Conservation (phyloP, 345 rosid genomes). For the Gossypium rotundifolium region DNA sequence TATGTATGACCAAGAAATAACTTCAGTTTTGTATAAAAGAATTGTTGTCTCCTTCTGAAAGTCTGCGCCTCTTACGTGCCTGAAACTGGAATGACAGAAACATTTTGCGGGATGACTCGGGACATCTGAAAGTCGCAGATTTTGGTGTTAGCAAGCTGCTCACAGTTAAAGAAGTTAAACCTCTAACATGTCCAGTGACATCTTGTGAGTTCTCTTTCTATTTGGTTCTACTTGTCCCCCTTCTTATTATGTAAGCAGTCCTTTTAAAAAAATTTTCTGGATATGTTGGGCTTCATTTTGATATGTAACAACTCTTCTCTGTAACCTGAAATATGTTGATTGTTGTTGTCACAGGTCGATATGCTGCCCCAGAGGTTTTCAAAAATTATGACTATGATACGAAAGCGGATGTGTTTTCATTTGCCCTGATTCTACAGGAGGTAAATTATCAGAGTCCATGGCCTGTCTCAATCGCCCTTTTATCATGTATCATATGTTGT, state of each 20-base stretch:
- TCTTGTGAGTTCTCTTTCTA: slow-evolving; percentile 51
- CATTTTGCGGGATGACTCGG: slow-evolving; percentile 87
- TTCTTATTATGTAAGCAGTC: neutral
- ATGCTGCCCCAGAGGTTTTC: slow-evolving; percentile 84
- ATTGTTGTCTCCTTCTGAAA: slow-evolving; percentile 27
- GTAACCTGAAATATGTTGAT: neutral
- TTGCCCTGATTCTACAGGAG: slow-evolving; percentile 90
- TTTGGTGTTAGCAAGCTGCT: slow-evolving; percentile 93
- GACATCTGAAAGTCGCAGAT: slow-evolving; percentile 94
- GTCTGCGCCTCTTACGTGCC: slow-evolving; percentile 30
- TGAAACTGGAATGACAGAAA: slow-evolving; percentile 51
- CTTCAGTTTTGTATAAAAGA: slow-evolving; percentile 2
- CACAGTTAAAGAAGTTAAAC: slow-evolving; percentile 77
- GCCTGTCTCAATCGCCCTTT: neutral
- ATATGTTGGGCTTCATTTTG: neutral
- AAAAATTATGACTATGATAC: slow-evolving; percentile 65
- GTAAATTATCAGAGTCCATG: slow-evolving; percentile 21
- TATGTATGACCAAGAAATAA: neutral
- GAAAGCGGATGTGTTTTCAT: slow-evolving; percentile 92
- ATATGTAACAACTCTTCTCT: neutral
- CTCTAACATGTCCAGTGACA: slow-evolving; percentile 52
- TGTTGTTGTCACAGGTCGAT: slow-evolving; percentile 53
- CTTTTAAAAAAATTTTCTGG: neutral
- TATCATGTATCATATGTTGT: neutral
- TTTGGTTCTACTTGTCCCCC: neutral